phyloP scores from a whole-genome alignment of 2,329 filamentous ascomycete genomes.

The Fusarium sp. region DNA sequence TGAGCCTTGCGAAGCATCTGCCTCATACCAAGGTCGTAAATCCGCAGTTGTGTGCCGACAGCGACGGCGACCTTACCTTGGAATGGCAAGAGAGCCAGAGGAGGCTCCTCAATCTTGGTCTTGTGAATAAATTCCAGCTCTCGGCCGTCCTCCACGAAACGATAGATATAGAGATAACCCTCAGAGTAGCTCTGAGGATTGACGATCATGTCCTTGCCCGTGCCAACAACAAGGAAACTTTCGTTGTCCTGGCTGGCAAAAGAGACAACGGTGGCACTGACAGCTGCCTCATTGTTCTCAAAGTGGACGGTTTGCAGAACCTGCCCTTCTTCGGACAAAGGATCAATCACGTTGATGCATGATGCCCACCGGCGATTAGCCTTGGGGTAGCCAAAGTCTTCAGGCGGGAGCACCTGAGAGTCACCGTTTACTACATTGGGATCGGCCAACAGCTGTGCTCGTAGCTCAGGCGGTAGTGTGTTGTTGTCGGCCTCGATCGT shows the following conservation, averaged over 20 bases:
- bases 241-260: slow-evolving; percentile 93
- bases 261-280: slow-evolving; percentile 84
- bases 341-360: slow-evolving; percentile 93
- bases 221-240: slow-evolving; percentile 92
- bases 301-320: slow-evolving; percentile 85
- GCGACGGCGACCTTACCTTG: slow-evolving; percentile 91
- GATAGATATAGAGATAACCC: slow-evolving; percentile 93
- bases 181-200: slow-evolving; percentile 80
- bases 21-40: slow-evolving; percentile 94
- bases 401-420: slow-evolving; percentile 75
- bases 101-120: slow-evolving; percentile 90
- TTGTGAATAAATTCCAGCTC: slow-evolving; percentile 96
- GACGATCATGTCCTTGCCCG: slow-evolving; percentile 88
- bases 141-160: slow-evolving; percentile 87
- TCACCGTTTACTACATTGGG: slow-evolving; percentile 79
- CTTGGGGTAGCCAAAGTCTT: slow-evolving; percentile 90
- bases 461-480: slow-evolving; percentile 83
- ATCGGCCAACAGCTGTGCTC: slow-evolving; percentile 79
- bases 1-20: slow-evolving; percentile 94
- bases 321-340: slow-evolving; percentile 74
- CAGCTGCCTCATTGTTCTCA: slow-evolving; percentile 89
- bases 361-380: slow-evolving; percentile 92
- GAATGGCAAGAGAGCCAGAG: slow-evolving; percentile 90
- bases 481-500: slow-evolving; percentile 95
- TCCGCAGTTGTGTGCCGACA: slow-evolving; percentile 81